Evolutionary conservation across 2,329 filamentous ascomycete species (phyloP), one percentile per base, ranked within the genome.

Genomic region (Ramularia endophylla): DNA sequence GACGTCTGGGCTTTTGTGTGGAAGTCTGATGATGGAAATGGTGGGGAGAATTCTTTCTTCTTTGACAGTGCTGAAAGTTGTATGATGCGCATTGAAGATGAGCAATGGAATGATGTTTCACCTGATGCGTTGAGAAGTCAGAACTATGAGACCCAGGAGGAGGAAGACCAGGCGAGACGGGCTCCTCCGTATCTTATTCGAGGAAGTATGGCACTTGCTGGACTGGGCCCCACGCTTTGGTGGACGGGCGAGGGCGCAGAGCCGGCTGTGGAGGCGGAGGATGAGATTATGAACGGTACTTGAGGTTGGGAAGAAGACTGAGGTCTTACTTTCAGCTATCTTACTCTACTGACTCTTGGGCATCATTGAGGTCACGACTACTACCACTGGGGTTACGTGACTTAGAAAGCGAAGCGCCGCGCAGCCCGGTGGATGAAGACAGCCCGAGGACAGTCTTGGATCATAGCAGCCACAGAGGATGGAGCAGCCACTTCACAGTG

Each of bases 11-110:
- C 87, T 2, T 97, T 87, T 83, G 77, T 90, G 28, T 97, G 57
- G 57, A 41, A 87, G 86, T 77, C 81, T 8, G 85, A 77, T 18
- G 75, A 87, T 12, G 81, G 78, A 20, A 74, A 81, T 18, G 56
- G 51, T 25, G 50, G 46, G 4, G 42, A 45, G 5, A 57, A 53
- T 12, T 75, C 81, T 19, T 78, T 94, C 52, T 95, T 84, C 62
- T 94, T 92, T 64, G 92, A 98, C 64, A 83, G 82, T 55, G 83
- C 90, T 58, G 92, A 97, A 67, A 80, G 84, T 56, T 89, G 95
- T 19, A 78, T 90, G 29, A 85, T 97, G 56, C 77, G 87, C 16
- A 81, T 97, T 29, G 80, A 94, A 54, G 78, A 83, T 37, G 92
- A 98, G 66, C 78, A 86, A 52, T 98, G 92, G 88, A 79, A 87